phyloP scores from a whole-genome alignment of 225 moss, liverwort and hornwort genomes.

The Lunularia cruciata region DNA sequence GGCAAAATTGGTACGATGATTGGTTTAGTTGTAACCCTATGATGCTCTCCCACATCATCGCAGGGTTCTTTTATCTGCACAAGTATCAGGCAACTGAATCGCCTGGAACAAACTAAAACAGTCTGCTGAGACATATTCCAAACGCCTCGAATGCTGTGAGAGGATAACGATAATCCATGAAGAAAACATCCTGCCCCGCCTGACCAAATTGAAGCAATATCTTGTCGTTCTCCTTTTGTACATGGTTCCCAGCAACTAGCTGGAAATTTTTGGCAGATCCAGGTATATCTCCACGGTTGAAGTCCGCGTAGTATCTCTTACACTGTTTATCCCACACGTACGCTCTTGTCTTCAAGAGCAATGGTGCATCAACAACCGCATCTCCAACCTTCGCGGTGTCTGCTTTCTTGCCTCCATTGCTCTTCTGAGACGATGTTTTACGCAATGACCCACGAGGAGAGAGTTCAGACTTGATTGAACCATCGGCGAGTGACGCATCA shows the following conservation, averaged over 20 bases:
- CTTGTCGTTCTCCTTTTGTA: constrained; percentile 11
- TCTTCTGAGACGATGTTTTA: background rate
- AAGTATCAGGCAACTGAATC: background rate
- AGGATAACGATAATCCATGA: constrained; percentile 26
- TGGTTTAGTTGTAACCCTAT: background rate
- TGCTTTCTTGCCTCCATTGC: background rate
- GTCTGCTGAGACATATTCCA: constrained; percentile 18
- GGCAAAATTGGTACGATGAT: constrained; percentile 5
- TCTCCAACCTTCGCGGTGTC: constrained; percentile 10
- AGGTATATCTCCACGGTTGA: constrained; percentile 20
- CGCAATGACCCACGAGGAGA: constrained; percentile 11
- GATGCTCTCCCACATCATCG: background rate
- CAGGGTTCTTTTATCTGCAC: background rate
- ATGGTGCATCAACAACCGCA: constrained; percentile 9
- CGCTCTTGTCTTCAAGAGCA: constrained; percentile 18
- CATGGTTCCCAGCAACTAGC: constrained; percentile 20
- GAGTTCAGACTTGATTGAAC: constrained; percentile 3
- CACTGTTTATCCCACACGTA: constrained; percentile 19
- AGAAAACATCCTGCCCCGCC: constrained; percentile 15
- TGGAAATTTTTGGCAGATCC: constrained; percentile 23
- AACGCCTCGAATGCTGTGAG: constrained; percentile 20
- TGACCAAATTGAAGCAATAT: constrained; percentile 22
- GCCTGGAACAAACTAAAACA: background rate
- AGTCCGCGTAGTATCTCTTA: constrained; percentile 25
- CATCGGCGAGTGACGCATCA: background rate